These are phyloP conservation scores for Myxozyma sirexii DNA, from an alignment of 805 yeast species.

Conservation along the genomic window DNA sequence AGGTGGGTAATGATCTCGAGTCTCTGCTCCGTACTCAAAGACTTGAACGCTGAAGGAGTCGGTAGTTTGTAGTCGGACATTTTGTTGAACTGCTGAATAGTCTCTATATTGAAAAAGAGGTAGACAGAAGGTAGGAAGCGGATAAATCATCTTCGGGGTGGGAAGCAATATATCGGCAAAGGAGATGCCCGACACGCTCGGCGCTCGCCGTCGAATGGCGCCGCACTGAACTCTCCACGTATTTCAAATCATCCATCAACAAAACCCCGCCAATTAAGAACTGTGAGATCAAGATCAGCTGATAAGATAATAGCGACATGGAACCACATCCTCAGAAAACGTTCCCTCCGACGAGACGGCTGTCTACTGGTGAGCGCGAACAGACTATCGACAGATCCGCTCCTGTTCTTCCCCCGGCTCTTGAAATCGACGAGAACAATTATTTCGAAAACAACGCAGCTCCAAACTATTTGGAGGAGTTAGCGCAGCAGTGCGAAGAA, in stretches of 20 bases:
- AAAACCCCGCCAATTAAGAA: too few relatives aligned
- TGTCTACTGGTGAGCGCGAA: slow-evolving; percentile 34
- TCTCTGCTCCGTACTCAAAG: slow-evolving; percentile 38
- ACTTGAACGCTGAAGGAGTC: slow-evolving; percentile 15
- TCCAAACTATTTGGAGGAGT: slow-evolving; percentile 70
- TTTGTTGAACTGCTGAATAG: neutral
- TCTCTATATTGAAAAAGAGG: neutral
- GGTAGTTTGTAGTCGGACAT: slow-evolving; percentile 31
- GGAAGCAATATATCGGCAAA: neutral
- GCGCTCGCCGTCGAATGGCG: slow-evolving; percentile 10
- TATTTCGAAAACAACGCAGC: slow-evolving; percentile 74
- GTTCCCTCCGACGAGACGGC: slow-evolving; percentile 26
- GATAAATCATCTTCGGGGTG: neutral
- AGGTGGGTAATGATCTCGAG: slow-evolving; percentile 53
- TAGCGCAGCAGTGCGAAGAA: slow-evolving; percentile 57
- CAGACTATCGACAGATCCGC: slow-evolving; percentile 76
- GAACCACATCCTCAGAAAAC: neutral
- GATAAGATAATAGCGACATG: neutral
- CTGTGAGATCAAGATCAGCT: neutral
- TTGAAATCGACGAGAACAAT: slow-evolving; percentile 65
- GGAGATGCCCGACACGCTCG: slow-evolving; percentile 24
- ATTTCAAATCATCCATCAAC: too few relatives aligned
- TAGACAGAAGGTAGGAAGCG: neutral
- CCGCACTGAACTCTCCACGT: neutral
- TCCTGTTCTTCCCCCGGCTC: slow-evolving; percentile 79